Percentiles rank a stretch among this genome's conserved stretches.
Evolutionary conservation across 2,329 filamentous ascomycete species (phyloP).

Genomic region (Fusarium sacchari): DNA sequence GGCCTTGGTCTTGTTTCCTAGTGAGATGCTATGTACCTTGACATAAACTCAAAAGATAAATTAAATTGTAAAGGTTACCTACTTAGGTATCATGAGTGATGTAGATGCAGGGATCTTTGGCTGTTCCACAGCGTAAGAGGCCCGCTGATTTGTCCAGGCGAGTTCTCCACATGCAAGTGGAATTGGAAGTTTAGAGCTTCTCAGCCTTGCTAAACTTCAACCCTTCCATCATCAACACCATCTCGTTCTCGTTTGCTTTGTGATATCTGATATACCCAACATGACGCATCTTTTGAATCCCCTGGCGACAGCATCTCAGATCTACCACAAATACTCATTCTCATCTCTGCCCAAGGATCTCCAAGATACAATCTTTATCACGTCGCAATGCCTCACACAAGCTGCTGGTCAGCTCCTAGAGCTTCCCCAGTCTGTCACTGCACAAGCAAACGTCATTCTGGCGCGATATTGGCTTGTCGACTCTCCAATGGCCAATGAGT

Average conservation of each 20-base stretch:
- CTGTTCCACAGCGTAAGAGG: conserved; percentile 9
- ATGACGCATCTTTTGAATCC: conserved; percentile 76
- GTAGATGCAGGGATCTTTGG: conserved; percentile 8
- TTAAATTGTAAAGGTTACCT: background rate
- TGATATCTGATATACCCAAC: background rate
- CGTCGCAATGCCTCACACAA: conserved; percentile 78
- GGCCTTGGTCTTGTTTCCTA: background rate
- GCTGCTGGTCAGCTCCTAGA: conserved; percentile 83
- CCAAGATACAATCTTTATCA: conserved; percentile 76
- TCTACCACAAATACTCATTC: conserved; percentile 66
- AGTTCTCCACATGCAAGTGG: conserved; percentile 19
- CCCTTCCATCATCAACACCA: conserved; percentile 1
- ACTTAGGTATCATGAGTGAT: conserved; percentile 13
- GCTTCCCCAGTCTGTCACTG: conserved; percentile 85
- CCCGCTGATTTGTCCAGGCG: conserved; percentile 13
- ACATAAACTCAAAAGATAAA: background rate
- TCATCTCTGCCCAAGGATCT: conserved; percentile 72
- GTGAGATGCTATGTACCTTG: background rate
- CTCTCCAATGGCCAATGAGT: conserved; percentile 67
- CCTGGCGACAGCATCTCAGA: conserved; percentile 76
- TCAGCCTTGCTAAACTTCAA: conserved; percentile 39
- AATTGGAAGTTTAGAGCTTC: conserved; percentile 27
- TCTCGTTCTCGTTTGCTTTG: background rate
- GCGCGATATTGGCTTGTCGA: conserved; percentile 80
- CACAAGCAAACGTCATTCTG: conserved; percentile 84